Conservation (phyloP, 495 filamentous ascomycete genomes). For the Daldinia loculata region DNA sequence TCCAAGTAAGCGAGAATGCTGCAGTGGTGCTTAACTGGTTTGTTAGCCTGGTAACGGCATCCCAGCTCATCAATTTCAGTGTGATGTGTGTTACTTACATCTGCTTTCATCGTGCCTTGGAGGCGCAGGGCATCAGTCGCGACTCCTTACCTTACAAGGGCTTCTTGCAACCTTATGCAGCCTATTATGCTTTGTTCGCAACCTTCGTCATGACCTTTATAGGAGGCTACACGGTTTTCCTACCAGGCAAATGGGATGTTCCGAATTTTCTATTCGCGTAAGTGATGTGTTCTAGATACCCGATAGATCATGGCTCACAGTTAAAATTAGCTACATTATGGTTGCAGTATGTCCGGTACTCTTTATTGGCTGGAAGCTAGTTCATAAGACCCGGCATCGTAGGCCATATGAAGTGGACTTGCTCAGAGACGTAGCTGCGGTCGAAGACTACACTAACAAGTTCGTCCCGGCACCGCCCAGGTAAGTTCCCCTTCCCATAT, state of each 20-base stretch:
- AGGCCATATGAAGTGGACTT: constrained; percentile 71
- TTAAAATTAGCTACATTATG: constrained; percentile 21
- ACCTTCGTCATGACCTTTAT: constrained; percentile 77
- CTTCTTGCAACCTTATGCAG: constrained; percentile 72
- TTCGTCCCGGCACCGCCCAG: constrained; percentile 66
- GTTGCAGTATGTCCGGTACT: constrained; percentile 60
- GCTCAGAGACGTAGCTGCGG: constrained; percentile 67
- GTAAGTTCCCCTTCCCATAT: constrained; percentile 49
- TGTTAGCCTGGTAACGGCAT: constrained; percentile 73
- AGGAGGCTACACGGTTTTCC: constrained; percentile 78
- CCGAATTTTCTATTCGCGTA: constrained; percentile 80
- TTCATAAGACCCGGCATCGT: constrained; percentile 68
- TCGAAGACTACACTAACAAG: constrained; percentile 76
- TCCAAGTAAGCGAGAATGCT: constrained; percentile 74
- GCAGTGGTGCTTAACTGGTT: constrained; percentile 80
- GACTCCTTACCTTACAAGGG: constrained; percentile 71
- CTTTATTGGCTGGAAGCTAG: constrained; percentile 74
- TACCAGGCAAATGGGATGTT: constrained; percentile 75
- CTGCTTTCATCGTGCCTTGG: constrained; percentile 72
- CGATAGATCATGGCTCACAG: constrained; percentile 1
- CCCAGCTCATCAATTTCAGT: constrained; percentile 79
- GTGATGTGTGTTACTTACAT: constrained; percentile 76
- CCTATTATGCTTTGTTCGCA: constrained; percentile 69
- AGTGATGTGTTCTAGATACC: constrained; percentile 38
- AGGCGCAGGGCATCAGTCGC: constrained; percentile 73